These are phyloP conservation scores for Xanthoceras sorbifolium DNA, from an alignment of 345 rosid genomes.

Conservation along the genomic window DNA sequence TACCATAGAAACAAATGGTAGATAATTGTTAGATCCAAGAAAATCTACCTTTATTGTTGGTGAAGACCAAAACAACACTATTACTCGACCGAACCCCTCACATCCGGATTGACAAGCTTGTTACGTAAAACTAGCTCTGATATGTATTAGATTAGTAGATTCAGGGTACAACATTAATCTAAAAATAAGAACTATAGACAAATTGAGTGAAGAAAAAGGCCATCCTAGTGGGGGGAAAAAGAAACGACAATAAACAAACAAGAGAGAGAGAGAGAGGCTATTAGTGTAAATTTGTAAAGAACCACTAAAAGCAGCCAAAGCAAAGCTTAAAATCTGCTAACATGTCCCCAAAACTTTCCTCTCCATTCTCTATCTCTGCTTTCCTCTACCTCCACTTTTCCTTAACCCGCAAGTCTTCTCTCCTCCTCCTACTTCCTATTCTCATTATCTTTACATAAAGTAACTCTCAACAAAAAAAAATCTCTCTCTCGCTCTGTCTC, in stretches of 20 bases:
- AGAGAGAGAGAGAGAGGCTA: conserved; percentile 4
- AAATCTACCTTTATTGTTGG: too few relatives aligned
- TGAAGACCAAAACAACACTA: background rate
- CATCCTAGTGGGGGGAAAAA: background rate
- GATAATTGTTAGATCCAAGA: too few relatives aligned
- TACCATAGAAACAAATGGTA: too few relatives aligned
- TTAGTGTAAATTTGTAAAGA: conserved; percentile 17
- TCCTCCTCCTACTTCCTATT: conserved; percentile 28
- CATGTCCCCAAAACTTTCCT: conserved; percentile 24
- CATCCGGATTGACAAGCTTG: too few relatives aligned
- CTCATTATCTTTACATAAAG: conserved; percentile 26
- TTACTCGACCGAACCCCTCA: background rate
- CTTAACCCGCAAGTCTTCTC: conserved; percentile 54
- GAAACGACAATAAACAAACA: background rate
- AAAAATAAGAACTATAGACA: background rate
- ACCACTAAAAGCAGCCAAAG: conserved; percentile 15
- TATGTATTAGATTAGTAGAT: too few relatives aligned
- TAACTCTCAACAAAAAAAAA: conserved; percentile 13
- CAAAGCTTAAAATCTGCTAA: conserved; percentile 33
- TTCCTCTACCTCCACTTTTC: conserved; percentile 17
- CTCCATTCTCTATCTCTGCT: conserved; percentile 20
- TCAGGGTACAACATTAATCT: too few relatives aligned
- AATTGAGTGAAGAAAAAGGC: conserved; percentile 29
- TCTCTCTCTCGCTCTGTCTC: background rate
- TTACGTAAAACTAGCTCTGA: too few relatives aligned